Evolutionary conservation across 371 early-diverging fungal genomes (phyloP), one percentile per base, ranked within the genome.

Genomic region (Apophysomyces trapeziformis): DNA sequence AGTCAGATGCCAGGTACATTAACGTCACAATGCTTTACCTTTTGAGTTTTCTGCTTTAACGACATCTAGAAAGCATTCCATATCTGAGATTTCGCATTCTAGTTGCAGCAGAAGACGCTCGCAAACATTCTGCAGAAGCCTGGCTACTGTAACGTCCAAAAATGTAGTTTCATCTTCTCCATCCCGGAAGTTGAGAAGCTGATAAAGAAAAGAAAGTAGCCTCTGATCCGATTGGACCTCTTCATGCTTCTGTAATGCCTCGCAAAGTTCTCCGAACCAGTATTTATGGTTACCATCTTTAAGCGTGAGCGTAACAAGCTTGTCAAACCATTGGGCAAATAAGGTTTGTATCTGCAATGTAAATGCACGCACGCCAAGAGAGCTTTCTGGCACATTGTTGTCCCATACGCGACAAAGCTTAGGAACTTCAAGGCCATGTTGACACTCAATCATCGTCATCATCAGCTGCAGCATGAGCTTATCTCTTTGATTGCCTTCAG

Each of bases 391-490:
- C 2, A 68, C 69, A 35, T 68, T 65, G 35, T 18, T 58, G 39
- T 73, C 64, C 69, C 69, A 75, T 18, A 75, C 56, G 44, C 72
- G 72, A 57, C 68, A 67, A 8, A 66, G n/a, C 16, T 65, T 66
- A 43, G 74, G 69, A 5, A 64, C 45, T 36, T 57, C 65, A 37
- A 81, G 56, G n/a, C 76, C 79, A 60, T 67, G 66, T 32, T 68
- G 72, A 47, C 77, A 81, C 63, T 70, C 78, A 64, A 67, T 70
- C 60, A 62, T 70, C 41, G 63, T 67, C 54, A 79, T 60, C 71
- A 80, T 72, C 7, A 87, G 60, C 26, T 77, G 78, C 8, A 60
- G 70, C 64, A 84, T 65, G 7, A 84, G 54, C 83, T 82, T 79
- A 39, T 74, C 76, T 26, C 54, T 57, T 1, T 50, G 12, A 12